A percentile compares a stretch with the other conserved stretches of the same genome.
Conservation (phyloP, 164 flowering plant genomes). For the Cinnamomum chago region DNA sequence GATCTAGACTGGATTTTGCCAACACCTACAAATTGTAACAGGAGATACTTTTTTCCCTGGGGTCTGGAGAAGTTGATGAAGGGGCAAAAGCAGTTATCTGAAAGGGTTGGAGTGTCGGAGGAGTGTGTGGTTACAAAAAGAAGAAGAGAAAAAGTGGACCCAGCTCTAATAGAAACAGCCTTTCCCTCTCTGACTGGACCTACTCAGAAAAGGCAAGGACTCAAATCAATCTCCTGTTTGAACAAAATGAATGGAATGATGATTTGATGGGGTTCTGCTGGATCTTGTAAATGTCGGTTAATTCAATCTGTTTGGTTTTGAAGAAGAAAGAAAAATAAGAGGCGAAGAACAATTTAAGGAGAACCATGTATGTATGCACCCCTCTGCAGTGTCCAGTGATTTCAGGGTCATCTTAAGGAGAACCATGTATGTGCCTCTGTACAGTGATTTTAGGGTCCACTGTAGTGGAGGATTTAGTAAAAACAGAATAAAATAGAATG, state of each 20-base stretch:
- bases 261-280: background rate
- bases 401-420: background rate
- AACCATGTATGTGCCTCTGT: background rate
- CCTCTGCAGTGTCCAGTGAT: background rate
- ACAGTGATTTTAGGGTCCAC: background rate
- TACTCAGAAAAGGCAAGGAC: background rate
- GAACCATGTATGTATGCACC: background rate
- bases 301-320: background rate
- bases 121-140: background rate
- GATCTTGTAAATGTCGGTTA: background rate
- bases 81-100: background rate
- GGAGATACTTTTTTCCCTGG: background rate
- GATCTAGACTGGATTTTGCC: background rate
- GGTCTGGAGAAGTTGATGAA: background rate
- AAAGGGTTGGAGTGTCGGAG: background rate
- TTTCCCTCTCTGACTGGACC: background rate
- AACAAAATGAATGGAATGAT: background rate
- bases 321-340: background rate
- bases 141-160: background rate
- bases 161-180: background rate
- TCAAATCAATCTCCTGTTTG: background rate
- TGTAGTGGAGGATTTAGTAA: background rate
- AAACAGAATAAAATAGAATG: background rate
- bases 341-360: background rate
- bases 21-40: background rate